These are phyloP conservation scores for Fusarium cicatricum DNA, from an alignment of 2,329 filamentous ascomycete species.

Conservation along the genomic window DNA sequence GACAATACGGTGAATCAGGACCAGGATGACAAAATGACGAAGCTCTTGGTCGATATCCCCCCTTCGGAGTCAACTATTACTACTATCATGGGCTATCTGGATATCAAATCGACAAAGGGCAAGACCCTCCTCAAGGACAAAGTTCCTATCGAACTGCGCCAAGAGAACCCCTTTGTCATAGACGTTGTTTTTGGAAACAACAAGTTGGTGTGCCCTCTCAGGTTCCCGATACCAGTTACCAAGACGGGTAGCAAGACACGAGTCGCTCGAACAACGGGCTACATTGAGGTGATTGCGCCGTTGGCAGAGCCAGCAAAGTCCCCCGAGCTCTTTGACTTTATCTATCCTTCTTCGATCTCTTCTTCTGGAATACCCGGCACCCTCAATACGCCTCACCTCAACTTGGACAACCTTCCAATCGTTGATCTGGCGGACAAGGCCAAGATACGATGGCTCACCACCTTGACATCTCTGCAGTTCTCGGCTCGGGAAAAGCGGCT, in stretches of 20 bases:
- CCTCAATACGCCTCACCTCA: constrained; percentile 53
- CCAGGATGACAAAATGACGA: constrained; percentile 31
- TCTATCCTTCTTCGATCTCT: constrained; percentile 49
- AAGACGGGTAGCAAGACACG: constrained; percentile 48
- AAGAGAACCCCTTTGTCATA: constrained; percentile 52
- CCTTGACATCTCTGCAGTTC: constrained; percentile 51
- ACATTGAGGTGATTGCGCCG: constrained; percentile 54
- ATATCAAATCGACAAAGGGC: constrained; percentile 48
- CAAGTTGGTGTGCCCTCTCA: constrained; percentile 44
- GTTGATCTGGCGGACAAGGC: constrained; percentile 49
- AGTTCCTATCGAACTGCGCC: constrained; percentile 47
- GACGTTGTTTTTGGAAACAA: constrained; percentile 51
- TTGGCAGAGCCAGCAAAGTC: constrained; percentile 38
- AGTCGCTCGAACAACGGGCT: constrained; percentile 54
- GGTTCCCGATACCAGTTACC: constrained; percentile 52
- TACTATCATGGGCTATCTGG: constrained; percentile 51
- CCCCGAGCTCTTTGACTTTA: constrained; percentile 43
- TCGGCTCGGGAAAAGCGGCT: constrained; percentile 52
- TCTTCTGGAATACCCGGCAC: constrained; percentile 44
- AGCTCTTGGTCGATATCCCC: constrained; percentile 45
- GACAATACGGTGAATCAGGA: constrained; percentile 25
- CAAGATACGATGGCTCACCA: constrained; percentile 50
- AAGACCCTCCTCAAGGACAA: constrained; percentile 51
- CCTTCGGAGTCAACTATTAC: constrained; percentile 42
- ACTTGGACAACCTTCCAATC: constrained; percentile 55